Evolutionary conservation across 75 land plant species (phyloP).

Genomic region (Cupressus sempervirens): DNA sequence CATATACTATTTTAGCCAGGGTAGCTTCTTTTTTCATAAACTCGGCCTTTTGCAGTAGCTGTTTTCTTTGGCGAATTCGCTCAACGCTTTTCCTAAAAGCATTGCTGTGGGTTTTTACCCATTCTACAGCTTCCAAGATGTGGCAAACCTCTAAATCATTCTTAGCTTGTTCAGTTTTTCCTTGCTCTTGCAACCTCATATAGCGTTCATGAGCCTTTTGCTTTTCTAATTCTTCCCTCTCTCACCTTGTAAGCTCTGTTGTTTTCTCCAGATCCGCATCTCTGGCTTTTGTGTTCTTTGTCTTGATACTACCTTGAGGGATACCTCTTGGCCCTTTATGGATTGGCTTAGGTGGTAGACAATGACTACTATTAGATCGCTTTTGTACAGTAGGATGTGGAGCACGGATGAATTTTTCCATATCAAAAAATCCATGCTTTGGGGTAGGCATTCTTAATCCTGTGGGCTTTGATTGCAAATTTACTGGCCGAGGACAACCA

Average conservation of each 20-base stretch:
- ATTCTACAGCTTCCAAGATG: no score
- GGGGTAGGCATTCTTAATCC: constrained; percentile 57
- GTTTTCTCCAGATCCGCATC: no score
- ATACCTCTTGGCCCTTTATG: constrained; percentile 1
- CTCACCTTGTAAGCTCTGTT: no score
- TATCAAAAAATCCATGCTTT: constrained; percentile 89
- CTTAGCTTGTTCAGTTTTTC: constrained; percentile 84
- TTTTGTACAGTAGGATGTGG: neutral
- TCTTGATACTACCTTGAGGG: constrained; percentile 5
- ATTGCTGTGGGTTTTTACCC: no score
- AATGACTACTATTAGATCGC: neutral
- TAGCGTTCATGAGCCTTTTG: constrained; percentile 88
- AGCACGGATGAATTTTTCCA: constrained; percentile 13
- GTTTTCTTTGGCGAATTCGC: no score
- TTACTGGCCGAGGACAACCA: neutral
- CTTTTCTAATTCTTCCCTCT: constrained; percentile 84
- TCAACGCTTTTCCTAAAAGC: no score
- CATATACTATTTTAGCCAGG: no score
- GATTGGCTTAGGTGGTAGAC: neutral
- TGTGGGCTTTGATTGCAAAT: constrained; percentile 40
- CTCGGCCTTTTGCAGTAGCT: no score
- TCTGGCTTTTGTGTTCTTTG: no score
- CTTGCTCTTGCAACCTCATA: constrained; percentile 86
- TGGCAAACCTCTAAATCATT: constrained; percentile 90
- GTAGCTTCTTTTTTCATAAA: no score